Percentiles rank a stretch among this genome's conserved stretches.
Conservation (phyloP, 352 stramenopile species). For the Phytophthora pisi region DNA sequence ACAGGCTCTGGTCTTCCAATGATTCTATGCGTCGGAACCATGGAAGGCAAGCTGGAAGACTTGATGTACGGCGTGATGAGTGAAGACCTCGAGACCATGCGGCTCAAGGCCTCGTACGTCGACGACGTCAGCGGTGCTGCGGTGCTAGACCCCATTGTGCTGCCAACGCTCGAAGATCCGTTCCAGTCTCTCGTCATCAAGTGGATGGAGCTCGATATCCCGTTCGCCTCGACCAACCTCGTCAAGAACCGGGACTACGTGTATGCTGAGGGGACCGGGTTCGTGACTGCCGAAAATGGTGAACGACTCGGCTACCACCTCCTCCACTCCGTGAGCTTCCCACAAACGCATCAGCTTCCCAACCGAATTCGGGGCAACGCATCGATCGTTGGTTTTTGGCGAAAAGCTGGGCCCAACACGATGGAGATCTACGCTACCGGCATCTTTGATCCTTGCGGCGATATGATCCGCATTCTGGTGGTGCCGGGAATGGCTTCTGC, state of each 20-base stretch:
- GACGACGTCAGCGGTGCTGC: constrained; percentile 20
- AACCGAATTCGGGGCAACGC: constrained; percentile 43
- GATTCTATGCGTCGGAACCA: constrained; percentile 25
- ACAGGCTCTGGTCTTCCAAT: constrained; percentile 13
- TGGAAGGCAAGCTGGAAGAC: constrained; percentile 31
- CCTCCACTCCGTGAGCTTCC: constrained; percentile 42
- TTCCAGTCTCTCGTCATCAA: constrained; percentile 35
- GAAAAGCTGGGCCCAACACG: constrained; percentile 27
- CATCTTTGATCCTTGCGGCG: constrained; percentile 32
- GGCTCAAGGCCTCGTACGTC: constrained; percentile 35
- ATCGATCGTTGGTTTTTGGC: constrained; percentile 39
- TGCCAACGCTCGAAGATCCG: constrained; percentile 28
- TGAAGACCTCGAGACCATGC: constrained; percentile 25
- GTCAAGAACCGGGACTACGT: constrained; percentile 42
- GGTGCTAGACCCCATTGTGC: constrained; percentile 33
- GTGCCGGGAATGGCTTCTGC: constrained; percentile 26
- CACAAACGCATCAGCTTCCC: constrained; percentile 30
- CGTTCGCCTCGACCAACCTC: constrained; percentile 18
- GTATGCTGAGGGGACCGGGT: constrained; percentile 36
- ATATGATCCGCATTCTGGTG: constrained; percentile 28
- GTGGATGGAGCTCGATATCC: constrained; percentile 34
- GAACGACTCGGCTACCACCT: constrained; percentile 47
- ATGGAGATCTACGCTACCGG: constrained; percentile 40
- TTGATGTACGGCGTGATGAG: constrained; percentile 35
- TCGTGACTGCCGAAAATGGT: constrained; percentile 20